phyloP scores from a whole-genome alignment of 345 rosid genomes.

The Boechera stricta region DNA sequence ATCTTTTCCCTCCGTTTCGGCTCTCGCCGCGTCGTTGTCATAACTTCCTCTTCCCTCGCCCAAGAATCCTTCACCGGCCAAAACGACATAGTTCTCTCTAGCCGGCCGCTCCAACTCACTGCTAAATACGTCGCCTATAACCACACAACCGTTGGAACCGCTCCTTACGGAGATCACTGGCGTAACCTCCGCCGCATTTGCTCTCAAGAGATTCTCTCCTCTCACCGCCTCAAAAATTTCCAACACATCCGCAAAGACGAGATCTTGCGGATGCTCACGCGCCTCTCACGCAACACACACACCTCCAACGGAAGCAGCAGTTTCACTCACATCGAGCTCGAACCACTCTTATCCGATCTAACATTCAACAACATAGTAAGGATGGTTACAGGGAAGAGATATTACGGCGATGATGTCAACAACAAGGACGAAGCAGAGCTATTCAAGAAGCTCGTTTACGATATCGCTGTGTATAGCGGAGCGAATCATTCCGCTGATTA shows the following conservation, averaged over 20 bases:
- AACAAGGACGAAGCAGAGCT: conserved; percentile 49
- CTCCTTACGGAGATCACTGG: conserved; percentile 69
- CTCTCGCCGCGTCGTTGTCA: conserved; percentile 42
- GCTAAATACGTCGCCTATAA: conserved; percentile 55
- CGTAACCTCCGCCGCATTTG: conserved; percentile 64
- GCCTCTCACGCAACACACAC: conserved; percentile 41
- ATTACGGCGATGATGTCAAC: conserved; percentile 52
- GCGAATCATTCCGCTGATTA: conserved; percentile 44
- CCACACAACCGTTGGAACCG: conserved; percentile 37
- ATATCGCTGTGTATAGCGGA: conserved; percentile 30
- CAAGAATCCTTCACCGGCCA: conserved; percentile 58
- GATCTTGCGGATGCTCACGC: conserved; percentile 46
- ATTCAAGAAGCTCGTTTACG: conserved; percentile 53
- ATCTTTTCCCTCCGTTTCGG: conserved; percentile 56
- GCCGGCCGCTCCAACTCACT: conserved; percentile 49
- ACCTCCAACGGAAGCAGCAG: conserved; percentile 36
- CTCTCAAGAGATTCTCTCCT: conserved; percentile 56
- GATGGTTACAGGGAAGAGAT: conserved; percentile 57
- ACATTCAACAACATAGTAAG: conserved; percentile 52
- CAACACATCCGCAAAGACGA: conserved; percentile 51
- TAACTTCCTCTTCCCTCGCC: conserved; percentile 52
- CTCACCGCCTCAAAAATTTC: conserved; percentile 50
- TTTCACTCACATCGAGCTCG: conserved; percentile 39
- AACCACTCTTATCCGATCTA: conserved; percentile 33
- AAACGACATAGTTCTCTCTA: conserved; percentile 59